phyloP scores from a whole-genome alignment of 2,329 filamentous ascomycete genomes.

The Gremmenia infestans region DNA sequence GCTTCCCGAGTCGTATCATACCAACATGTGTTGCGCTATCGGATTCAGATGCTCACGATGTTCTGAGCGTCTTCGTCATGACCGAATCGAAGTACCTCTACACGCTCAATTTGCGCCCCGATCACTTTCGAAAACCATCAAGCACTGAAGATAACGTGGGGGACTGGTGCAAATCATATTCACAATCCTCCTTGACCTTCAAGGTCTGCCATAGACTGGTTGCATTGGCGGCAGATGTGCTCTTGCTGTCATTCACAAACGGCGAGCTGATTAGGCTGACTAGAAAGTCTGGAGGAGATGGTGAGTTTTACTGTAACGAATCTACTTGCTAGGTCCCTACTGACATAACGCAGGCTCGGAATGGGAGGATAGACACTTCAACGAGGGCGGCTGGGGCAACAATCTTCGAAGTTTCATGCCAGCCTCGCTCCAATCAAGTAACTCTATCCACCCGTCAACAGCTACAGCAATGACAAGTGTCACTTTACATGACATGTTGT shows the following conservation, averaged over 20 bases:
- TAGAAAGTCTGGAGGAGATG: slow-evolving; percentile 49
- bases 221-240: slow-evolving; percentile 65
- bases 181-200: slow-evolving; percentile 69
- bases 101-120: slow-evolving; percentile 75
- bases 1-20: slow-evolving; percentile 69
- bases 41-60: slow-evolving; percentile 73
- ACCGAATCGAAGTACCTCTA: slow-evolving; percentile 76
- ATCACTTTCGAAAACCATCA: slow-evolving; percentile 69
- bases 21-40: slow-evolving; percentile 76
- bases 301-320: slow-evolving; percentile 28
- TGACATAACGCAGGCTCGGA: slow-evolving; percentile 25
- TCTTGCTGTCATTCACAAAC: slow-evolving; percentile 78
- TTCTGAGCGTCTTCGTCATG: slow-evolving; percentile 72
- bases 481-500: slow-evolving; percentile 44
- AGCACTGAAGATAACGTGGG: slow-evolving; percentile 68
- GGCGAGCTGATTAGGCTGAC: slow-evolving; percentile 70
- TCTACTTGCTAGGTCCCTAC: not conserved
- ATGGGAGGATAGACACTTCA: slow-evolving; percentile 71
- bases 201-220: slow-evolving; percentile 77
- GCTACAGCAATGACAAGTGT: slow-evolving; percentile 56
- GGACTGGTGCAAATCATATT: slow-evolving; percentile 70
- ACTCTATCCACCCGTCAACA: slow-evolving; percentile 63
- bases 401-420: slow-evolving; percentile 58
- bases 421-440: slow-evolving; percentile 55
- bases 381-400: slow-evolving; percentile 66